phyloP scores from a whole-genome alignment of 306 rosid species.

The Vigna reflexopilosa region DNA sequence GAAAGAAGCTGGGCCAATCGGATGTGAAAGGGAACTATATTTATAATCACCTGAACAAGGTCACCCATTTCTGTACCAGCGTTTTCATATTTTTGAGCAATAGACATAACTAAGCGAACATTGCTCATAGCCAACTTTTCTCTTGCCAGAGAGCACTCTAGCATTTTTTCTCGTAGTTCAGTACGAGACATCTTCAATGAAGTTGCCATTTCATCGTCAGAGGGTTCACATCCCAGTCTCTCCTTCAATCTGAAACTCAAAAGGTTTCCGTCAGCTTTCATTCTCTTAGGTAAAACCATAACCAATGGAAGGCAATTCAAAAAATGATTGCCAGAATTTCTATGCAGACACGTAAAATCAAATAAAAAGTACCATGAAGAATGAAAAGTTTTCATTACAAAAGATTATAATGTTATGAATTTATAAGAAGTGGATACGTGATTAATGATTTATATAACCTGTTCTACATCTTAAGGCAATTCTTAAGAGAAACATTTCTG shows the following conservation, averaged over 20 bases:
- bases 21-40: conserved; percentile 12
- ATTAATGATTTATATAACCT: conserved; percentile 8
- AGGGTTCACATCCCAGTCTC: conserved; percentile 86
- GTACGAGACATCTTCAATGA: conserved; percentile 78
- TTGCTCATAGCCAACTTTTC: conserved; percentile 95
- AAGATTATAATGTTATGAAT: neutral
- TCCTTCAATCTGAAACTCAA: conserved; percentile 72
- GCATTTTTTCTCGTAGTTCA: conserved; percentile 64
- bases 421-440: conserved; percentile 19
- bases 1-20: conserved; percentile 14
- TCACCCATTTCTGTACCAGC: conserved; percentile 95
- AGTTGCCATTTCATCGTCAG: conserved; percentile 83
- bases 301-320: conserved; percentile 23
- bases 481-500: conserved; percentile 19
- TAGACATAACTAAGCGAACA: conserved; percentile 90
- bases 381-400: neutral
- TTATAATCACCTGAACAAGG: conserved; percentile 82
- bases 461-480: conserved; percentile 29
- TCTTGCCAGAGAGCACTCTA: conserved; percentile 85
- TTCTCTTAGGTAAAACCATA: conserved; percentile 33
- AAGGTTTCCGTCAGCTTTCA: conserved; percentile 35
- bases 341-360: neutral
- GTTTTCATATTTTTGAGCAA: conserved; percentile 94
- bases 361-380: neutral
- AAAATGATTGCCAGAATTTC: conserved; percentile 24